Percentiles rank a stretch among this genome's conserved stretches.
Evolutionary conservation across 2,329 filamentous ascomycete genomes (phyloP).

Genomic region (Cercospora sp.): DNA sequence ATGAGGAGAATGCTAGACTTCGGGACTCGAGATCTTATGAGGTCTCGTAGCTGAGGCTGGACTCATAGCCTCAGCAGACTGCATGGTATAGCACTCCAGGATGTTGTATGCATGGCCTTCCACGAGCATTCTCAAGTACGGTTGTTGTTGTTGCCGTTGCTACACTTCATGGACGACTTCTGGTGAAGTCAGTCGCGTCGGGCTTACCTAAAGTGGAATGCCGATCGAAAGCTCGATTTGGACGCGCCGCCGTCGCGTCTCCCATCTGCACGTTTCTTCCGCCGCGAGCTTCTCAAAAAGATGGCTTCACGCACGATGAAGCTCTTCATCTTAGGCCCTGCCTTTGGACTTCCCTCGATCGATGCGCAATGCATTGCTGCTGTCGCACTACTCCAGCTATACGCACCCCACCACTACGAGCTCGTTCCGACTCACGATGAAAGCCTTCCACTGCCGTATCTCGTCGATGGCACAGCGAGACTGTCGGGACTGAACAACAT

Average conservation of each 20-base stretch:
- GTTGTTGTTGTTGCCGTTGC: neutral
- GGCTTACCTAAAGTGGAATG: neutral
- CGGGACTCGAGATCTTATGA: neutral
- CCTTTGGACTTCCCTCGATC: slow-evolving; percentile 84
- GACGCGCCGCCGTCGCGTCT: slow-evolving; percentile 5
- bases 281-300: neutral
- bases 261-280: neutral
- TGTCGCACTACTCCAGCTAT: slow-evolving; percentile 71
- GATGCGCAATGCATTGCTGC: slow-evolving; percentile 86
- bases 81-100: neutral
- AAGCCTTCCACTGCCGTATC: slow-evolving; percentile 32
- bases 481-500: slow-evolving; percentile 63
- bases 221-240: neutral
- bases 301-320: slow-evolving; percentile 47
- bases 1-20: neutral
- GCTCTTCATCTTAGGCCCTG: slow-evolving; percentile 86
- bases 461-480: slow-evolving; percentile 58
- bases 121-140: neutral
- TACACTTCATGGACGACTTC: neutral
- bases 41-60: neutral
- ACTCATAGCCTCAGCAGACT: neutral
- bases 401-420: slow-evolving; percentile 58
- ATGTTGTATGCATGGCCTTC: neutral
- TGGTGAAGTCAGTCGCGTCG: neutral
- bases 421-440: slow-evolving; percentile 62